Base-by-base conservation (phyloP, 2,329 filamentous ascomycete species). In the Epichloe gansuensis region DNA sequence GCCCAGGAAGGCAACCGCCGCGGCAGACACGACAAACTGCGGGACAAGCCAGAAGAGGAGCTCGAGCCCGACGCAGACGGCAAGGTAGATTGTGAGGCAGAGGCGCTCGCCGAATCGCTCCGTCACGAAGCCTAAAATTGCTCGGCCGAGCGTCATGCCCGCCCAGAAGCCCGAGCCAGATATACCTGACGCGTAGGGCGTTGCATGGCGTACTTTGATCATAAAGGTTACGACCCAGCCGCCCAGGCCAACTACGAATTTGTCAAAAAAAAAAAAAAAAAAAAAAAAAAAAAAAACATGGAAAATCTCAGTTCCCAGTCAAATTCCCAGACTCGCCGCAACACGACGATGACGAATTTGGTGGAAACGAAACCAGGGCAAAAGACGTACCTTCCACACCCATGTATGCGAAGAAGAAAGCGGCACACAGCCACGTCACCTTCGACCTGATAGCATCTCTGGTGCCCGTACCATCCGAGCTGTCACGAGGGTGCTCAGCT, bases 191-290 rank as follows among this genome's bases (percentile, higher is more conserved):
- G 80, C 78, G 59, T 88, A 88, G 0, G 78, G 67, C 2, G 69
- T 75, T 1, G 81, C 85, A 5, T 82, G 69, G 13, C 87, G 77
- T 9, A 88, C 81, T 12, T 78, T 76, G 5, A 88, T 79, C 85
- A 91, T 90, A 64, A 91, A 90, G 0, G 82, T 83, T 37, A 88
- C 83, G 37, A 91, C 82, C 87, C 87, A 91, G 4, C 87, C 87
- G 23, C 85, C 85, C 1, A 89, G 74, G 0, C 81, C 82, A 48
- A 86, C 69, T 72, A 8, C 31, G 8, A 31, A 17, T 17, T 31
- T 9, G 28, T 31, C 3, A 31, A 9, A 9, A 28, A 31, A 17
- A 17, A 17, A 17, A 17, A 17, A 17, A 17, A 17, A 17, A n/a
- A n/a, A 31, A 9, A 9, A 28, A 31, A 31, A 9, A 9, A 28